Conservation (phyloP, 768 basidiomycete genomes). For the Tulasnella sp. region DNA sequence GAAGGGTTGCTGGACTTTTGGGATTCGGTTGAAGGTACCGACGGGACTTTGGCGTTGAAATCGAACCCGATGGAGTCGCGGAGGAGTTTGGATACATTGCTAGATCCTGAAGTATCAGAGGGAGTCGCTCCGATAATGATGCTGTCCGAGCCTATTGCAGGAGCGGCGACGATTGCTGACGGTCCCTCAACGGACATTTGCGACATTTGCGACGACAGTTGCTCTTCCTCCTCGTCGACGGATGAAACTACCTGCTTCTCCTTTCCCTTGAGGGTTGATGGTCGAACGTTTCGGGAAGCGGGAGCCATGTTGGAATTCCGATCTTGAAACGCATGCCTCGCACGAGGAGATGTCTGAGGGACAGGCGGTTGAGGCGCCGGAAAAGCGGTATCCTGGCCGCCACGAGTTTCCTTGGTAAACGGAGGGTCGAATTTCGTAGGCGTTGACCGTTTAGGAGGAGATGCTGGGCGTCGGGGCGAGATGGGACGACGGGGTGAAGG, state of each 20-base stretch:
- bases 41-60: slow-evolving; percentile 1
- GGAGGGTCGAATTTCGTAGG: background rate
- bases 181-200: slow-evolving; percentile 13
- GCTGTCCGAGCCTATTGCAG: slow-evolving; percentile 4
- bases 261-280: background rate
- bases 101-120: slow-evolving; percentile 7
- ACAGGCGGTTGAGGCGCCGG: background rate
- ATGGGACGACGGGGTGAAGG: slow-evolving; percentile 2
- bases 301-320: background rate
- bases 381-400: background rate
- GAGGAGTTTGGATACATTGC: background rate
- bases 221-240: slow-evolving; percentile 9
- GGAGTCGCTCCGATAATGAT: slow-evolving; percentile 8
- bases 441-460: background rate
- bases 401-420: background rate
- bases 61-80: slow-evolving; percentile 11
- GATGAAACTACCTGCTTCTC: background rate
- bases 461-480: background rate
- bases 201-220: slow-evolving; percentile 14
- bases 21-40: background rate
- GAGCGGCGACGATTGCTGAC: background rate
- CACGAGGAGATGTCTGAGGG: background rate
- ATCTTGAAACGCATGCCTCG: background rate
- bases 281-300: background rate
- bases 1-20: background rate